Percentiles rank a stretch among this genome's conserved stretches.
Evolutionary conservation across 2,329 filamentous ascomycete species (phyloP).

Genomic region (Fusarium liriodendri): DNA sequence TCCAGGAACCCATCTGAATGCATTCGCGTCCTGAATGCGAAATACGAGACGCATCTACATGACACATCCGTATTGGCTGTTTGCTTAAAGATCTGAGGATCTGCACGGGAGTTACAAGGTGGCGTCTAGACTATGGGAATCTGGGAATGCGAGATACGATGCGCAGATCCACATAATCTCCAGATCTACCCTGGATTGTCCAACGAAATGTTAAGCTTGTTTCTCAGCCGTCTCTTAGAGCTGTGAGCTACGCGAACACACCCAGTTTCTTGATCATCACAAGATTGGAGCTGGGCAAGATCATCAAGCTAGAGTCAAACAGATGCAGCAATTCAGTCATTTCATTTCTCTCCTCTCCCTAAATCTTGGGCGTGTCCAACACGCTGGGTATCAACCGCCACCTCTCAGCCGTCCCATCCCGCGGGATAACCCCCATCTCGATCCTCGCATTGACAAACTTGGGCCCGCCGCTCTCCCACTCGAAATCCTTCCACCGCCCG

Average conservation of each 20-base stretch:
- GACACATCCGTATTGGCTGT: background rate
- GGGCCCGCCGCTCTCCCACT: slow-evolving; percentile 70
- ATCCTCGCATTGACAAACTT: slow-evolving; percentile 54
- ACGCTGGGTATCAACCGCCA: slow-evolving; percentile 42
- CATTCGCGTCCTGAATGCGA: slow-evolving; percentile 1
- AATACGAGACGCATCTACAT: slow-evolving; percentile 17
- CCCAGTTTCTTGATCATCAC: background rate
- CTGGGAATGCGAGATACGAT: slow-evolving; percentile 32
- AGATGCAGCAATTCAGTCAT: background rate
- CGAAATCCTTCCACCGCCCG: slow-evolving; percentile 71
- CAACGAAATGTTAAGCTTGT: background rate
- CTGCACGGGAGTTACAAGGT: slow-evolving; percentile 15
- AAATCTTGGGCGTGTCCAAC: slow-evolving; percentile 45
- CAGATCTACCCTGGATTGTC: background rate
- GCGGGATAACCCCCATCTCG: slow-evolving; percentile 45
- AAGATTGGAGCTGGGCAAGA: background rate
- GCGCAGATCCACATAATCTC: slow-evolving; percentile 10
- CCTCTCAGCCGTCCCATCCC: slow-evolving; percentile 42
- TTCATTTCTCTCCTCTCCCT: slow-evolving; percentile 2
- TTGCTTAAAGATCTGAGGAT: slow-evolving; percentile 17
- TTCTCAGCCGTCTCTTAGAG: background rate
- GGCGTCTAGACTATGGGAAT: slow-evolving; percentile 13
- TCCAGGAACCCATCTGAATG: background rate
- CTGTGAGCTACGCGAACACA: background rate
- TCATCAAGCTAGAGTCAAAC: background rate